Percentiles rank a stretch among this genome's conserved stretches.
Evolutionary conservation across 108 stramenopile genomes (phyloP).

Genomic region (Fistulifera solaris): DNA sequence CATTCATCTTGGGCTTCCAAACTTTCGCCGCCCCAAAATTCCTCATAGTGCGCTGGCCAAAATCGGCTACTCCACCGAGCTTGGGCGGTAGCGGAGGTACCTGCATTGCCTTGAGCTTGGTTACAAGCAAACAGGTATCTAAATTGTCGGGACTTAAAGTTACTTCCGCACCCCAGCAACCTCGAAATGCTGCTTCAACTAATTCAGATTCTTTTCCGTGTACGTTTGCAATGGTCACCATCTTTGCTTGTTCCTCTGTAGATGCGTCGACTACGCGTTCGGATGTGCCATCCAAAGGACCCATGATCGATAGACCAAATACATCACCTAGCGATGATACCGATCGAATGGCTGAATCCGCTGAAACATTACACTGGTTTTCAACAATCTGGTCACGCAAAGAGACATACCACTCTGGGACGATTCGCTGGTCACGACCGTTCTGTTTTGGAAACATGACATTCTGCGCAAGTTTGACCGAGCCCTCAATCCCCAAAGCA

Average conservation of each 20-base stretch:
- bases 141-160: conserved; percentile 46
- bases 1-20: conserved; percentile 77
- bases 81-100: conserved; percentile 68
- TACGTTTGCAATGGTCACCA: conserved; percentile 2
- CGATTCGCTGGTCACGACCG: neutral
- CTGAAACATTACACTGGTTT: conserved; percentile 9
- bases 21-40: neutral
- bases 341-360: conserved; percentile 29
- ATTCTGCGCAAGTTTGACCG: conserved; percentile 39
- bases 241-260: neutral
- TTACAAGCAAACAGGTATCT: conserved; percentile 47
- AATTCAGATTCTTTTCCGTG: conserved; percentile 23
- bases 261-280: conserved; percentile 3
- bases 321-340: conserved; percentile 39
- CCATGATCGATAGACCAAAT: conserved; percentile 47
- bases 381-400: conserved; percentile 12
- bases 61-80: conserved; percentile 26
- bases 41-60: neutral
- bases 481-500: conserved; percentile 29
- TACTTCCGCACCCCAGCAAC: conserved; percentile 74
- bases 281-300: conserved; percentile 13
- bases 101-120: conserved; percentile 54
- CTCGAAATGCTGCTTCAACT: conserved; percentile 51
- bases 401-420: conserved; percentile 35
- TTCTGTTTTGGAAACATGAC: conserved; percentile 39